A percentile compares a stretch with the other conserved stretches of the same genome.
Conservation (phyloP, 352 stramenopile genomes). For the Pythium diclinum region DNA sequence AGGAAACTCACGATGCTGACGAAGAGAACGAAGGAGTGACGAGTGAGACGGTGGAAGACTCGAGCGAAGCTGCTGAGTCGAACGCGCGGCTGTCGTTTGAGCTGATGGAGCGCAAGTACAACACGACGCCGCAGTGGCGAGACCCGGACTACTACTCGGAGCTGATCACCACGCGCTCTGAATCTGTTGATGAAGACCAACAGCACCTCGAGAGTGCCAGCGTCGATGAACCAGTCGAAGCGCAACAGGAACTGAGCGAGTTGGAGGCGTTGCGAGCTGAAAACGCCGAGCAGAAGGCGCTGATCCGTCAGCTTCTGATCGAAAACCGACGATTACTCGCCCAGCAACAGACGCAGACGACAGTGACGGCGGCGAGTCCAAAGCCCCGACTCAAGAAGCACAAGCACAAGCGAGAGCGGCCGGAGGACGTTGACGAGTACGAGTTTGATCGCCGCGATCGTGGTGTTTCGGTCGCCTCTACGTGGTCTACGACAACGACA, state of each 20-base stretch:
- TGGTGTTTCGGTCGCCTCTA: not conserved
- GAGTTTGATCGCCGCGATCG: not conserved
- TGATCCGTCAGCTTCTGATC: slow-evolving; percentile 18
- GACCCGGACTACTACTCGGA: not conserved
- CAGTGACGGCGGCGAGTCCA: not conserved
- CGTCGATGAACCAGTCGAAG: not conserved
- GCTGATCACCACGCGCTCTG: slow-evolving; percentile 1
- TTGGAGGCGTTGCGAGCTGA: slow-evolving; percentile 13
- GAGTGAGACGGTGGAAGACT: not conserved
- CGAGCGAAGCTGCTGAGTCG: slow-evolving; percentile 5
- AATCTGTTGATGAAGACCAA: not conserved
- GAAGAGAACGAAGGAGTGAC: not conserved
- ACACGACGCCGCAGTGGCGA: not conserved
- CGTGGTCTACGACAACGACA: not conserved
- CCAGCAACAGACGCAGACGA: not conserved
- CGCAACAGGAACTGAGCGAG: not conserved
- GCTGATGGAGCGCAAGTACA: slow-evolving; percentile 23
- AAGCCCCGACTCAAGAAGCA: not conserved
- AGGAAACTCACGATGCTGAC: not conserved
- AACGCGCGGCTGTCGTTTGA: slow-evolving; percentile 21
- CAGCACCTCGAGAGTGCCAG: not conserved
- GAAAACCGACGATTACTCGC: slow-evolving; percentile 16
- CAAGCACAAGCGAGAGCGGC: not conserved
- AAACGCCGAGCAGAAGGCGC: slow-evolving; percentile 19
- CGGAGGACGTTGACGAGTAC: not conserved